A percentile compares a stretch with the other conserved stretches of the same genome.
These are phyloP conservation scores for Neurospora terricola DNA, from an alignment of 495 filamentous ascomycete genomes.

Conservation along the genomic window DNA sequence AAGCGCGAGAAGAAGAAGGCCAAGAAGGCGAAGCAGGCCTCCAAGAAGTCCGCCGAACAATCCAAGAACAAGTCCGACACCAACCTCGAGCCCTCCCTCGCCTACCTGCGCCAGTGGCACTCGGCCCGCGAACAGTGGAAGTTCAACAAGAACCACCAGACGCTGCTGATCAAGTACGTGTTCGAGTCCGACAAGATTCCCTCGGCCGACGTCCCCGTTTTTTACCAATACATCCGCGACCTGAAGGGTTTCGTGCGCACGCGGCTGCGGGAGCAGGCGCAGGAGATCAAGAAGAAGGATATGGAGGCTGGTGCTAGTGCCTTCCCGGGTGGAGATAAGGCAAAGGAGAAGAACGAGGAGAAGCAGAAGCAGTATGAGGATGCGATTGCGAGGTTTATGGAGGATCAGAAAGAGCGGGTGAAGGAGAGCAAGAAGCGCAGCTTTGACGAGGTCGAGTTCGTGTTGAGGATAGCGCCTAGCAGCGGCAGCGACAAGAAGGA, in stretches of 20 bases:
- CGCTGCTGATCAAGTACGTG: conserved; percentile 68
- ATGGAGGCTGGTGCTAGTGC: conserved; percentile 35
- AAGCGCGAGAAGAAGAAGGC: conserved; percentile 29
- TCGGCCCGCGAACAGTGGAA: conserved; percentile 64
- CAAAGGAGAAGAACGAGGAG: conserved; percentile 31
- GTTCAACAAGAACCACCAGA: conserved; percentile 87
- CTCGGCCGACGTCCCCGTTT: conserved; percentile 47
- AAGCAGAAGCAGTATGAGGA: conserved; percentile 45
- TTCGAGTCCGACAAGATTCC: conserved; percentile 60
- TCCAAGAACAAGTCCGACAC: conserved; percentile 19
- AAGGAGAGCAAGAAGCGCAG: conserved; percentile 21
- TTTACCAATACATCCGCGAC: conserved; percentile 62
- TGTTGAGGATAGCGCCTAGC: conserved; percentile 24
- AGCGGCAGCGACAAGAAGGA: neutral
- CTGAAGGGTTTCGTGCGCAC: conserved; percentile 57
- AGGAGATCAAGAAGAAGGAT: conserved; percentile 41
- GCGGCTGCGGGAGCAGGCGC: conserved; percentile 52
- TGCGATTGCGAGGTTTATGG: conserved; percentile 37
- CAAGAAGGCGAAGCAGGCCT: conserved; percentile 20
- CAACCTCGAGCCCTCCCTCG: conserved; percentile 50
- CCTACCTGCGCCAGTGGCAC: conserved; percentile 64
- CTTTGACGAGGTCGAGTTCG: conserved; percentile 38
- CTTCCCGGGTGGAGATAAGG: conserved; percentile 31
- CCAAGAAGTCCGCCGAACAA: neutral
- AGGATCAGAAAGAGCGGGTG: conserved; percentile 16